Percentiles rank a stretch among this genome's conserved stretches.
These are phyloP conservation scores for Cryptococcus sp. DNA, from an alignment of 1,284 basidiomycete species.

Conservation along the genomic window DNA sequence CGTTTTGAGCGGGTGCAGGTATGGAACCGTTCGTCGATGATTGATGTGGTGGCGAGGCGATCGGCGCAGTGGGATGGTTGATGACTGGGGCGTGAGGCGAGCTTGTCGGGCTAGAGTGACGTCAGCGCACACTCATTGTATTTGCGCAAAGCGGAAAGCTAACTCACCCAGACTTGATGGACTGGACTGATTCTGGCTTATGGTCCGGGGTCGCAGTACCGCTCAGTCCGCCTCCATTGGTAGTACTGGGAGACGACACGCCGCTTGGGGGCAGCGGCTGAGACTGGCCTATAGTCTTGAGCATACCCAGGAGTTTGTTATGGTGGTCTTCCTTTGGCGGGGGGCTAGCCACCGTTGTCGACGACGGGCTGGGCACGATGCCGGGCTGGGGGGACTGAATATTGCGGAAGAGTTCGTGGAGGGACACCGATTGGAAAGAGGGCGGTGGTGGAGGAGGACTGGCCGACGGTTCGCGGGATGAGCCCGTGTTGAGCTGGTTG, in stretches of 20 bases:
- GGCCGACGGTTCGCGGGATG: constrained; percentile 22
- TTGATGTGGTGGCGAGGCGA: constrained; percentile 4
- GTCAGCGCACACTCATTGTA: background rate
- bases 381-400: constrained; percentile 25
- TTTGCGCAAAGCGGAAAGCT: too few relatives aligned
- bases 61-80: constrained; percentile 7
- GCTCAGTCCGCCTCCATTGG: background rate
- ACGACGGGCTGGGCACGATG: background rate
- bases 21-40: constrained; percentile 6
- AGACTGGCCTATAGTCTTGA: constrained; percentile 15
- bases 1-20: constrained; percentile 1
- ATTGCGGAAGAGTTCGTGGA: constrained; percentile 44
- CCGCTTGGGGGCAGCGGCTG: constrained; percentile 5
- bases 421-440: constrained; percentile 32
- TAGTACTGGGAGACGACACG: background rate
- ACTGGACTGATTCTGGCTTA: too few relatives aligned
- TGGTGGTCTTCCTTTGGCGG: constrained; percentile 16
- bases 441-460: constrained; percentile 29
- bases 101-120: background rate
- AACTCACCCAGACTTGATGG: too few relatives aligned
- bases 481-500: constrained; percentile 5
- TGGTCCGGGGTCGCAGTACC: background rate
- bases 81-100: constrained; percentile 10
- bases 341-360: background rate
- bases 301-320: constrained; percentile 28